These are phyloP conservation scores for Oryza meyeriana DNA, from an alignment of 176 grass and related monocot genomes.

Conservation along the genomic window DNA sequence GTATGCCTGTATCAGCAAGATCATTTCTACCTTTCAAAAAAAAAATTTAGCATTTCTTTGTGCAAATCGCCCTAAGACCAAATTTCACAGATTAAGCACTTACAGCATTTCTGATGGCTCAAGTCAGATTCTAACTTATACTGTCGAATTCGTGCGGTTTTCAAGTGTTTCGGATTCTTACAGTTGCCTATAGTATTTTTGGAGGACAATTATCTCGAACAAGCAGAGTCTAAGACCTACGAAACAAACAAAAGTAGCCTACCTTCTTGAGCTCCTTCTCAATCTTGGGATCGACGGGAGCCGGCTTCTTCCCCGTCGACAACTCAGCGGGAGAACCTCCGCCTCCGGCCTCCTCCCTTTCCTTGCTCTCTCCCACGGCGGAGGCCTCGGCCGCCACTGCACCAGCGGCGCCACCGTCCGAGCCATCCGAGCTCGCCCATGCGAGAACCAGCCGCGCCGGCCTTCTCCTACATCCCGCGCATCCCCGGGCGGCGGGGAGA, in stretches of 20 bases:
- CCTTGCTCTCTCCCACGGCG: conserved; percentile 21
- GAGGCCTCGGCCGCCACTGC: conserved; percentile 40
- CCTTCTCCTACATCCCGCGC: neutral
- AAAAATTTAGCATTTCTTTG: neutral
- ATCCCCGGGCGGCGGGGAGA: neutral
- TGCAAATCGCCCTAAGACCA: neutral
- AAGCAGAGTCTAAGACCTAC: neutral
- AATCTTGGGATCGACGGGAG: conserved; percentile 47
- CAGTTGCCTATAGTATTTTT: neutral
- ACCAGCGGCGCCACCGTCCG: conserved; percentile 23
- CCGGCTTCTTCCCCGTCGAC: conserved; percentile 2
- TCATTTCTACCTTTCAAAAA: neutral
- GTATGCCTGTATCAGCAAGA: neutral
- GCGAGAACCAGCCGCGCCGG: neutral
- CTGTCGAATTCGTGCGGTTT: neutral
- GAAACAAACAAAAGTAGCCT: neutral
- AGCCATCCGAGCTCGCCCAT: conserved; percentile 25
- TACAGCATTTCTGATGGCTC: neutral
- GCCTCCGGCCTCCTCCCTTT: conserved; percentile 17
- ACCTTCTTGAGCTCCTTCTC: conserved; percentile 97
- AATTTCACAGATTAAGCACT: neutral
- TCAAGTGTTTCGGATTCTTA: neutral
- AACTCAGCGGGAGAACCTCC: conserved; percentile 2
- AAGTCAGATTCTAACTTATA: neutral
- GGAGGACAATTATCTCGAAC: neutral